Conservation (phyloP, 495 filamentous ascomycete species). For the Arthonia radiata region DNA sequence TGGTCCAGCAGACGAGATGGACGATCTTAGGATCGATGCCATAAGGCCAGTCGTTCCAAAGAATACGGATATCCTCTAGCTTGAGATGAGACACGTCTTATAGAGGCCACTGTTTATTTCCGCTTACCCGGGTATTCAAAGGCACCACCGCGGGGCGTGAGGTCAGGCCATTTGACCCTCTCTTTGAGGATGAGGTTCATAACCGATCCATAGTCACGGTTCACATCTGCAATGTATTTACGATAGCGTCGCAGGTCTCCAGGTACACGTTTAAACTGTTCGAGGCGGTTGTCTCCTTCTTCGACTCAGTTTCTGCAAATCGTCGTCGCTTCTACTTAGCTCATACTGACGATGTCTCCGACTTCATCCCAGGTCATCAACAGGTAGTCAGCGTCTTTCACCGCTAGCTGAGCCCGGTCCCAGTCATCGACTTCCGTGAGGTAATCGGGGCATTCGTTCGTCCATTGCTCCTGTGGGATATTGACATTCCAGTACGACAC, state of each 20-base stretch:
- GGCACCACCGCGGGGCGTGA: slow-evolving; percentile 18
- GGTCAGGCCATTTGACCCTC: slow-evolving; percentile 36
- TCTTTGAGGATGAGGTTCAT: slow-evolving; percentile 46
- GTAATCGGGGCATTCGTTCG: slow-evolving; percentile 41
- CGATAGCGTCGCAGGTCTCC: slow-evolving; percentile 50
- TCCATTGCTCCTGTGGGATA: slow-evolving; percentile 33
- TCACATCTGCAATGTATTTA: slow-evolving; percentile 34
- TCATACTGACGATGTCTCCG: slow-evolving; percentile 29
- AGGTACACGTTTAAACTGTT: slow-evolving; percentile 48
- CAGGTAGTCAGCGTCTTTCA: slow-evolving; percentile 33
- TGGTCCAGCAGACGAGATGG: slow-evolving; percentile 79
- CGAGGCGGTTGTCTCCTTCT: slow-evolving; percentile 40
- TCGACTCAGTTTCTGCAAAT: background rate
- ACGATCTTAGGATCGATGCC: slow-evolving; percentile 50
- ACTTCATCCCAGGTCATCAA: slow-evolving; percentile 38
- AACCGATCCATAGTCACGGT: slow-evolving; percentile 40
- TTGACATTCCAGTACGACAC: slow-evolving; percentile 67
- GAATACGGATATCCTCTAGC: slow-evolving; percentile 43
- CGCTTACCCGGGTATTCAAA: slow-evolving; percentile 26
- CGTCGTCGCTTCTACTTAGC: no score
- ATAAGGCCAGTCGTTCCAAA: slow-evolving; percentile 84
- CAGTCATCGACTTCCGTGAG: slow-evolving; percentile 29
- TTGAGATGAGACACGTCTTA: slow-evolving; percentile 38
- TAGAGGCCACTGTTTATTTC: slow-evolving; percentile 21
- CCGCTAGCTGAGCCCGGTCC: slow-evolving; percentile 35